Evolutionary conservation across 2,329 filamentous ascomycete species (phyloP).

Genomic region (Raffaelea albimanens): DNA sequence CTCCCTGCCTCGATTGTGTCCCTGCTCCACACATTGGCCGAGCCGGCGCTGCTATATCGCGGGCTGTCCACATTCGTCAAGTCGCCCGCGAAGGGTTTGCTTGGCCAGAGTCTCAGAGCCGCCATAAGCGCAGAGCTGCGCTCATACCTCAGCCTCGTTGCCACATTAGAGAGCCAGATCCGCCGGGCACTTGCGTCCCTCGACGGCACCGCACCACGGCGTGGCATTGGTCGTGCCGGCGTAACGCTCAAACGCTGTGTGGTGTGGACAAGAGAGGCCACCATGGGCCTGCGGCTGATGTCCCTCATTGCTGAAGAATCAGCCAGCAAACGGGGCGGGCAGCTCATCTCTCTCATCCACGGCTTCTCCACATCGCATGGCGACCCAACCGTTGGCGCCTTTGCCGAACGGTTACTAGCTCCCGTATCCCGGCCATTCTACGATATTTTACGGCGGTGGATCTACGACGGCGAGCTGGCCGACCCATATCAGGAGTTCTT

Average conservation of each 20-base stretch:
- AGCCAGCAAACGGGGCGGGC: slow-evolving; percentile 68
- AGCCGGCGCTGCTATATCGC: slow-evolving; percentile 87
- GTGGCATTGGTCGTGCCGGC: slow-evolving; percentile 71
- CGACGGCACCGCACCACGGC: slow-evolving; percentile 56
- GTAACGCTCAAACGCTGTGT: slow-evolving; percentile 94
- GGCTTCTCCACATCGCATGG: slow-evolving; percentile 88
- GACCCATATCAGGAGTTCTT: slow-evolving; percentile 96
- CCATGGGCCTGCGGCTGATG: slow-evolving; percentile 89
- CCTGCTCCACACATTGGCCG: slow-evolving; percentile 78
- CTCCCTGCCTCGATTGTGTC: slow-evolving; percentile 79
- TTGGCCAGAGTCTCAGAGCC: slow-evolving; percentile 83
- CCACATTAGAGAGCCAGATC: slow-evolving; percentile 87
- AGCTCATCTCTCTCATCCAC: slow-evolving; percentile 89
- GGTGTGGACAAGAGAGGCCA: slow-evolving; percentile 94
- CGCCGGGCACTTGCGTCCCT: slow-evolving; percentile 67
- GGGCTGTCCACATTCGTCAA: slow-evolving; percentile 74
- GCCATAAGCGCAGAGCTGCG: slow-evolving; percentile 78
- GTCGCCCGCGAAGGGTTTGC: slow-evolving; percentile 69
- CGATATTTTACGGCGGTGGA: slow-evolving; percentile 91
- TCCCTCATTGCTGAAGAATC: slow-evolving; percentile 90
- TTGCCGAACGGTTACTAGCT: slow-evolving; percentile 78
- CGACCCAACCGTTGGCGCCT: slow-evolving; percentile 86
- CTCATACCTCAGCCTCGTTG: slow-evolving; percentile 82
- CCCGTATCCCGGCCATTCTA: slow-evolving; percentile 94
- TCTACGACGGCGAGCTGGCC: slow-evolving; percentile 95